Evolutionary conservation across 441 rosid genomes (phyloP), one percentile per base, ranked within the genome.

Genomic region (Aquilaria agallochum): DNA sequence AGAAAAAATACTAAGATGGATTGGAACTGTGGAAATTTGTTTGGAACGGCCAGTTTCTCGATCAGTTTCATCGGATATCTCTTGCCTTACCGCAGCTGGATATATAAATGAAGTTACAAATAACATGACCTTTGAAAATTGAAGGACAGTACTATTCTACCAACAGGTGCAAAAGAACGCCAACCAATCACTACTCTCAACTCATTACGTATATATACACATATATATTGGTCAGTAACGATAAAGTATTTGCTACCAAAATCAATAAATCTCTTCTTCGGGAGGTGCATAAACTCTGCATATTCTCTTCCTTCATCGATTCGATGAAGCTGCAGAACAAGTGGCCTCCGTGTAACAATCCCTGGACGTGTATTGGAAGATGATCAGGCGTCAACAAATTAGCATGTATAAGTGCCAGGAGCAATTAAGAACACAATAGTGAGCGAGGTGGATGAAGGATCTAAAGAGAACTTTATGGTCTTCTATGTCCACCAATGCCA

Each of bases 261-360:
- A 78, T 93, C 97, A 3, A 84, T 74, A 72, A 85, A 88, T 66
- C 76, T 90, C 84, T 84, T 90, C 76, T 77, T 84, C 0, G 95
- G 96, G 55, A 83, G 92, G 76, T 90, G 97, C 94, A 93, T 87
- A 71, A 93, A 90, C 79, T 93, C 96, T 12, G 87, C 97, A 71
- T 90, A 90, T 67, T 93, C 98, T 78, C 73, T 86, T 69, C 97
- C 98, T 70, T 87, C 97, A 32, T 85, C 95, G 63, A 90, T 79
- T 78, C 78, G 81, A 59, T 93, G 98, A 73, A 88, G 97, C 87
- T 90, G 97, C 77, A 93, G 74, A 58, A 93, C 97, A 51, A 93
- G 96, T 75, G 98, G 98, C 72, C 96, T 85, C 63, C 98, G 85
- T 20, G 98, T 93, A 76, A 94, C 96, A 75, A 94, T 94, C 65